A percentile compares a stretch with the other conserved stretches of the same genome.
phyloP scores from a whole-genome alignment of 768 basidiomycete genomes.

The Leucocoprinus birnbaumii region DNA sequence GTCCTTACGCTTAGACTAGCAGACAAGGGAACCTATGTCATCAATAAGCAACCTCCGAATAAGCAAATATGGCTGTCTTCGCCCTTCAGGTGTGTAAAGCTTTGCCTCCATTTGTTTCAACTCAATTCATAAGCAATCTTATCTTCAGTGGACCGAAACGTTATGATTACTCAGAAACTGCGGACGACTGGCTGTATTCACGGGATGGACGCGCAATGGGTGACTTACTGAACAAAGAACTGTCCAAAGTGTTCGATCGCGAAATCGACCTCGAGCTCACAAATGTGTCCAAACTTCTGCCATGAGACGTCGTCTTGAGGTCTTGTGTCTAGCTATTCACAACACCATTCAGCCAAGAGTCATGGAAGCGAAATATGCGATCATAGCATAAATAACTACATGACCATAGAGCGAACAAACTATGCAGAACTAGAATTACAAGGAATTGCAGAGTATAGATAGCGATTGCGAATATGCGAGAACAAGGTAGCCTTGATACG shows the following conservation, averaged over 20 bases:
- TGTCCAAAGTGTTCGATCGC: constrained; percentile 35
- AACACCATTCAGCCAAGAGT: not conserved
- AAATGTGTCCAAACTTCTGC: constrained; percentile 15
- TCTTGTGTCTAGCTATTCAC: not conserved
- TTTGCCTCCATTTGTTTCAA: not conserved
- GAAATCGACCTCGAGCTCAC: constrained; percentile 29
- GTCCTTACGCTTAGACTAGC: constrained; percentile 83
- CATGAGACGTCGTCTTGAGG: not conserved
- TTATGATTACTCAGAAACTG: constrained; percentile 66
- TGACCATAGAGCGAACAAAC: not conserved
- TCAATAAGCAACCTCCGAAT: constrained; percentile 97
- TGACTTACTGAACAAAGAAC: constrained; percentile 65
- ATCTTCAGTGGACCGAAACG: constrained; percentile 81
- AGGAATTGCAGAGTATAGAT: constrained; percentile 6
- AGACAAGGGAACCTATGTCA: constrained; percentile 82
- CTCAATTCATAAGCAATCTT: not conserved
- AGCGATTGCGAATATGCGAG: constrained; percentile 13
- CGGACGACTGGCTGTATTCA: constrained; percentile 71
- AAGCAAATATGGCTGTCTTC: constrained; percentile 97
- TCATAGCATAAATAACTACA: not conserved
- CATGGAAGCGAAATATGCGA: not conserved
- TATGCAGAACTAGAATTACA: constrained; percentile 11
- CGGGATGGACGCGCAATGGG: constrained; percentile 64
- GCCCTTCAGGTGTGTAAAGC: constrained; percentile 65
- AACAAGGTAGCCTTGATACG: not conserved